Evolutionary conservation across 2,329 filamentous ascomycete species (phyloP).

Genomic region (Hortaea sp.): DNA sequence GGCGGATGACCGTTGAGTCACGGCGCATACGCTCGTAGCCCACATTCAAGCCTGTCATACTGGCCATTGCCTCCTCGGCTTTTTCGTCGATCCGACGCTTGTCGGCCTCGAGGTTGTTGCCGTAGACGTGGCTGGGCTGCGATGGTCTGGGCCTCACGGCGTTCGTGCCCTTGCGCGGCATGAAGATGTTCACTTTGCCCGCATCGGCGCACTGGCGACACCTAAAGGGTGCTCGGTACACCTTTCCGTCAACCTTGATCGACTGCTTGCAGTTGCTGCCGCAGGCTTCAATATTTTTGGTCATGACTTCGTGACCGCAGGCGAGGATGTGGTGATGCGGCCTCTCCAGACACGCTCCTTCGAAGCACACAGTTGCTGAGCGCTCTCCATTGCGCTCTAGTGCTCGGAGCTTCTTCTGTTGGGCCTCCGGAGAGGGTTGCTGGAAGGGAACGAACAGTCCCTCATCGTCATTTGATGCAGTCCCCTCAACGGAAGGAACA

Average conservation of each 20-base stretch:
- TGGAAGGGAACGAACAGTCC: background rate
- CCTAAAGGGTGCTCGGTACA: background rate
- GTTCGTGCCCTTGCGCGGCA: background rate
- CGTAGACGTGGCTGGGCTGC: background rate
- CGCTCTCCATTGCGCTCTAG: background rate
- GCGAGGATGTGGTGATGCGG: background rate
- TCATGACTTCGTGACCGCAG: background rate
- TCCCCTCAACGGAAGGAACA: no score
- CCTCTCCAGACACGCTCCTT: background rate
- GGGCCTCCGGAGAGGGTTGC: background rate
- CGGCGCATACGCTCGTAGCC: no score
- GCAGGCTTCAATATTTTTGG: background rate
- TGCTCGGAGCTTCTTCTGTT: background rate
- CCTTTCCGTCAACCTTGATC: background rate
- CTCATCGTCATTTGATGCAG: background rate
- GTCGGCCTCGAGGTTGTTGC: background rate
- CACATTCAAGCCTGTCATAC: background rate
- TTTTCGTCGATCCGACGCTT: background rate
- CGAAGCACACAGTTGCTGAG: conserved; percentile 2
- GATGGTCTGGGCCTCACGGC: background rate
- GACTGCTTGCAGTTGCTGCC: conserved; percentile 1
- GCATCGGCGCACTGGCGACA: background rate
- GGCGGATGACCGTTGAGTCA: no score
- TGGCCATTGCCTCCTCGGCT: background rate
- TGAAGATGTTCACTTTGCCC: background rate